A percentile compares a stretch with the other conserved stretches of the same genome.
These are phyloP conservation scores for Lentinula sp. DNA, from an alignment of 768 basidiomycete species.

Conservation along the genomic window DNA sequence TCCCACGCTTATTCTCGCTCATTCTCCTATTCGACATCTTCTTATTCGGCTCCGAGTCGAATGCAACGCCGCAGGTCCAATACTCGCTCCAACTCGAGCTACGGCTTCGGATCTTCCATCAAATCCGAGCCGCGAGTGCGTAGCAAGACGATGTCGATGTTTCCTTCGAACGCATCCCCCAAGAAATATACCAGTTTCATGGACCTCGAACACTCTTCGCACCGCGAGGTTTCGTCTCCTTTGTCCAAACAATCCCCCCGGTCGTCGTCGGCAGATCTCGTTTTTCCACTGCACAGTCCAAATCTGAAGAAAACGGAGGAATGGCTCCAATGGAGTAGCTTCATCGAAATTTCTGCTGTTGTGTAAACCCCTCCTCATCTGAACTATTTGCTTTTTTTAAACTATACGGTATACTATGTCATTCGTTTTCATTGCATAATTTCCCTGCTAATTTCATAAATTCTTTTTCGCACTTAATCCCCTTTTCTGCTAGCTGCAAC, in stretches of 20 bases:
- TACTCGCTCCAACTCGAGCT: neutral
- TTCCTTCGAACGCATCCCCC: neutral
- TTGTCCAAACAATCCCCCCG: neutral
- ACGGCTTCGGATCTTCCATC: neutral
- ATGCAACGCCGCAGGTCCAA: neutral
- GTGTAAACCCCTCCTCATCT: neutral
- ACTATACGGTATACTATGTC: neutral
- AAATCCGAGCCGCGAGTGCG: neutral
- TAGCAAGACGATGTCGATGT: constrained; percentile 3
- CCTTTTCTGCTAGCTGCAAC: neutral
- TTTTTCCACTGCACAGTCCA: neutral
- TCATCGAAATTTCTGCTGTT: neutral
- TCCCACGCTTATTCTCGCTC: neutral
- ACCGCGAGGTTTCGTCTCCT: neutral
- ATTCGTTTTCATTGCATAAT: neutral
- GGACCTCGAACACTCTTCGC: neutral
- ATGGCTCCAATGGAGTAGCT: neutral
- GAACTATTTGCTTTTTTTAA: neutral
- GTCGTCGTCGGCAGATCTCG: neutral
- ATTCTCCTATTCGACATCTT: neutral
- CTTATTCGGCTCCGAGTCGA: neutral
- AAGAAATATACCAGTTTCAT: constrained; percentile 4
- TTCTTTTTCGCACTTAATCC: neutral
- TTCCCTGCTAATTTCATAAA: neutral
- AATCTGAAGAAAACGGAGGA: neutral